phyloP scores from a whole-genome alignment of 2,329 filamentous ascomycete genomes.

The Verticillium nubilum region DNA sequence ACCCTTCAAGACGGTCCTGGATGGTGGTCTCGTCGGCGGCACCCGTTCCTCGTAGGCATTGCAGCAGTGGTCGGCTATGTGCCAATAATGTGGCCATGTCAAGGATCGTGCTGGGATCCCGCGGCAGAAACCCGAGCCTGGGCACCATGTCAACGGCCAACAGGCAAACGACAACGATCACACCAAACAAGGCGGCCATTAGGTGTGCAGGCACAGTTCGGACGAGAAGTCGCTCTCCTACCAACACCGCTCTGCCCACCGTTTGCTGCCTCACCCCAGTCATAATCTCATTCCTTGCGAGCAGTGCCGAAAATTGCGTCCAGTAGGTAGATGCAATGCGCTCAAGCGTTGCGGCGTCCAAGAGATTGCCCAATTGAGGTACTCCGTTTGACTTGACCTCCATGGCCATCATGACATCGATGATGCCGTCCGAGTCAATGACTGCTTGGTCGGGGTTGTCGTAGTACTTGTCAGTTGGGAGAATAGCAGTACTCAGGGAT shows the following conservation, averaged over 20 bases:
- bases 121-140: conserved; percentile 26
- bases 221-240: conserved; percentile 24
- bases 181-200: conserved; percentile 20
- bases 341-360: conserved; percentile 17
- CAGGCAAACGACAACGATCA: conserved; percentile 18
- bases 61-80: conserved; percentile 27
- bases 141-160: conserved; percentile 19
- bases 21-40: conserved; percentile 22
- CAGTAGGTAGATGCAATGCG: conserved; percentile 24
- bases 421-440: conserved; percentile 24
- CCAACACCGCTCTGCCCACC: conserved; percentile 17
- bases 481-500: conserved; percentile 5
- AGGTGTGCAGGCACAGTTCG: conserved; percentile 23
- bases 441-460: conserved; percentile 10
- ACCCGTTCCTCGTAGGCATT: conserved; percentile 26
- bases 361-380: conserved; percentile 16
- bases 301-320: conserved; percentile 25
- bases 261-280: conserved; percentile 12
- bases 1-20: conserved; percentile 18
- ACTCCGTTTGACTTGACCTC: conserved; percentile 14
- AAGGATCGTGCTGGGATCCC: conserved; percentile 26
- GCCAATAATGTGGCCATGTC: conserved; percentile 28
- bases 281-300: conserved; percentile 25
- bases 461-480: conserved; percentile 14
- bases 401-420: conserved; percentile 25